These are phyloP conservation scores for Backusella morwellensis DNA, from an alignment of 192 early-diverging fungal genomes.

Conservation along the genomic window DNA sequence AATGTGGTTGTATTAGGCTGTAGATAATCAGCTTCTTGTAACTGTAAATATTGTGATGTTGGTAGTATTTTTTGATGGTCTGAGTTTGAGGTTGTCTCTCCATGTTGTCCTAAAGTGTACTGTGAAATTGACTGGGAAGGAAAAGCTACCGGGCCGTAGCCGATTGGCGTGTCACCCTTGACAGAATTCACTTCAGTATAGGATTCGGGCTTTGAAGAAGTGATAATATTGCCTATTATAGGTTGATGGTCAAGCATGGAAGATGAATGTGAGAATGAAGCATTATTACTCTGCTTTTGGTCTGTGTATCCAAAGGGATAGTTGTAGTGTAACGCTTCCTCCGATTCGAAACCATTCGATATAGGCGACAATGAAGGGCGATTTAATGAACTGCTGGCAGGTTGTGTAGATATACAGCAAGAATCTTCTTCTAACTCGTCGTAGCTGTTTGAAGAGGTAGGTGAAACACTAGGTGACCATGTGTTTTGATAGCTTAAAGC, in stretches of 20 bases:
- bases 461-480: not conserved
- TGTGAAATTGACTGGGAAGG: not conserved
- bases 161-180: not conserved
- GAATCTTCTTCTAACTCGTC: not conserved
- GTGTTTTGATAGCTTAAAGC: not conserved
- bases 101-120: not conserved
- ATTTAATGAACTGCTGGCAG: not conserved
- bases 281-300: not conserved
- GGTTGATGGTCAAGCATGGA: conserved; percentile 4
- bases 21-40: not conserved
- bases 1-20: not conserved
- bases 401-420: not conserved
- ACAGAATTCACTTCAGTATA: not conserved
- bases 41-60: not conserved
- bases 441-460: not conserved
- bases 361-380: not conserved
- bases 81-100: not conserved
- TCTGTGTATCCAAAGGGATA: conserved; percentile 8
- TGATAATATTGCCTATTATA: not conserved
- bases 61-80: not conserved
- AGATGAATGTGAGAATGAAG: too few species aligned
- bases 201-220: not conserved
- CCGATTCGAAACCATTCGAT: not conserved
- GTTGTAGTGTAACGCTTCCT: conserved; percentile 1
- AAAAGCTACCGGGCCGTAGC: not conserved